phyloP scores from a whole-genome alignment of 1,139 yeast genomes.

The Suhomyces maxii region DNA sequence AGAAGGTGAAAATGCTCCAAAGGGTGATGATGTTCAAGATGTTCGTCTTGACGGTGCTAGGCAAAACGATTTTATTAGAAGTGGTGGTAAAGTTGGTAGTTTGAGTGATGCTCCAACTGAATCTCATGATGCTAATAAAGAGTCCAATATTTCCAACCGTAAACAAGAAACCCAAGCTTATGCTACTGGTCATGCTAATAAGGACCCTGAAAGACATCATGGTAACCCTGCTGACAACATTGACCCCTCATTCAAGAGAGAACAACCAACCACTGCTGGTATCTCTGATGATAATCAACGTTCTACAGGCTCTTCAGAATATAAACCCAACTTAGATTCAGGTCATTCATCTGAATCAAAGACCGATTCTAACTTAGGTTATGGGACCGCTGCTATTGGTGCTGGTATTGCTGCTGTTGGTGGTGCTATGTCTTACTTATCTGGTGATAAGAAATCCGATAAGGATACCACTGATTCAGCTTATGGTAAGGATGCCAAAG shows the following conservation, averaged over 20 bases:
- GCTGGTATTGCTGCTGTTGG: slow-evolving; percentile 11
- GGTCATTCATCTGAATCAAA: background rate
- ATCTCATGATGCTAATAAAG: background rate
- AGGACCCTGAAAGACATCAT: background rate
- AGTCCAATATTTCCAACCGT: slow-evolving; percentile 1
- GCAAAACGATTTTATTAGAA: slow-evolving; percentile 16
- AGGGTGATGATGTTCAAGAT: slow-evolving; percentile 14
- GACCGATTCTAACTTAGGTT: slow-evolving; percentile 3
- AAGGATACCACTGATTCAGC: slow-evolving; percentile 3
- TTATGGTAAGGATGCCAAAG: slow-evolving; percentile 19
- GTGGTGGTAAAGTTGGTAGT: slow-evolving; percentile 19
- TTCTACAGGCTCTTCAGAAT: too few relatives aligned
- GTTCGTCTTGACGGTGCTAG: slow-evolving; percentile 11
- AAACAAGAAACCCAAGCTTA: slow-evolving; percentile 4
- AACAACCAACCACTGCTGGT: background rate
- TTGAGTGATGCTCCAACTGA: slow-evolving; percentile 7
- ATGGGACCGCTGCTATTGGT: slow-evolving; percentile 5
- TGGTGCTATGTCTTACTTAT: slow-evolving; percentile 8
- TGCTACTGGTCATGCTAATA: slow-evolving; percentile 4
- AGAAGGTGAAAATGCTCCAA: slow-evolving; percentile 1
- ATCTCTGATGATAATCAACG: background rate
- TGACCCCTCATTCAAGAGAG: background rate
- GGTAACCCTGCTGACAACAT: slow-evolving; percentile 5
- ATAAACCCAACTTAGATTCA: background rate
- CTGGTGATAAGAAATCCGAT: slow-evolving; percentile 4